Conservation (phyloP, 2,329 filamentous ascomycete genomes). For the Sordariomycetes sp. region DNA sequence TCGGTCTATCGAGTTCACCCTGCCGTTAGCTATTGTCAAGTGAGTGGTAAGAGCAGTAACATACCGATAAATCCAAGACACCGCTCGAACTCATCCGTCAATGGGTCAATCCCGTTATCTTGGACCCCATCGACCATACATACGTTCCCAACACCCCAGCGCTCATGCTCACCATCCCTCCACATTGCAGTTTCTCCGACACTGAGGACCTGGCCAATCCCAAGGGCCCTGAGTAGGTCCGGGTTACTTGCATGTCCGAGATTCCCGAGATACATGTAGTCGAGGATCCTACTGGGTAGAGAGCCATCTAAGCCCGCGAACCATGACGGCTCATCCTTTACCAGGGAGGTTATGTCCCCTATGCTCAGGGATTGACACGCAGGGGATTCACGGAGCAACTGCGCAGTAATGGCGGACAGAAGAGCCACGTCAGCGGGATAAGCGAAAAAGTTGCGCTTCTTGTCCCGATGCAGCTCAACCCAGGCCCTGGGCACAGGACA, state of each 20-base stretch:
- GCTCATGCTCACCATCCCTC: conserved; percentile 54
- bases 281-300: conserved; percentile 73
- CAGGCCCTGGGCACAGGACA: conserved; percentile 72
- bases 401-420: conserved; percentile 61
- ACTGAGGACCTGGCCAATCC: conserved; percentile 78
- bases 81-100: conserved; percentile 72
- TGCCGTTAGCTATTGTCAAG: background rate
- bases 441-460: conserved; percentile 87
- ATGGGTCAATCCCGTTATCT: conserved; percentile 89
- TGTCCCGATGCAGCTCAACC: conserved; percentile 69
- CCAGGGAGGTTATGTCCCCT: conserved; percentile 36
- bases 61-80: conserved; percentile 88
- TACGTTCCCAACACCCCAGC: conserved; percentile 68
- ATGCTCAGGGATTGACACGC: conserved; percentile 24
- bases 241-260: conserved; percentile 90
- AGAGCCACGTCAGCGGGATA: conserved; percentile 83
- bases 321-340: conserved; percentile 60
- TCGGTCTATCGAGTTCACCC: conserved; percentile 42
- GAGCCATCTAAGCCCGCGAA: conserved; percentile 76
- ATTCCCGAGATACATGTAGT: conserved; percentile 95
- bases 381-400: conserved; percentile 62
- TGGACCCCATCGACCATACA: conserved; percentile 77
- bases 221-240: conserved; percentile 62
- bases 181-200: conserved; percentile 83
- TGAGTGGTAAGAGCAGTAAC: conserved; percentile 14